Evolutionary conservation across 1,139 yeast genomes (phyloP), one percentile per base, ranked within the genome.

Genomic region (Suhomyces maxii): DNA sequence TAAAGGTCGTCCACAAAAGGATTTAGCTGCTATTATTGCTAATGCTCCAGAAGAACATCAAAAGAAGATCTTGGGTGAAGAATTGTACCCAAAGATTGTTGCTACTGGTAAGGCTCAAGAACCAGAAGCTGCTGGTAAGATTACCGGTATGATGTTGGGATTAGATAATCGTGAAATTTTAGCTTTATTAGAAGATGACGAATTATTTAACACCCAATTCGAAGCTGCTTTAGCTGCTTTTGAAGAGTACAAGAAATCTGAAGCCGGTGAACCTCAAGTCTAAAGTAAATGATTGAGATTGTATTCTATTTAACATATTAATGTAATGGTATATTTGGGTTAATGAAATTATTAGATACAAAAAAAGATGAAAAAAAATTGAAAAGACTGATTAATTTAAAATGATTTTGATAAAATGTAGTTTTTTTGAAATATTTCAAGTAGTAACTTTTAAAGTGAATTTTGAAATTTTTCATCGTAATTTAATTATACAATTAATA

Each of bases 61-160:
- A 80, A 89, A 89, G 85, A 89, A 95, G 80, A 82, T 90, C 68
- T 82, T 95, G 69, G 99, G 99, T 73, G 98, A 93, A 81, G 96
- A 90, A 69, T 82, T 95, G 68, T 95, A 91, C 82, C 95, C 96
- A 68, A 89, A 86, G 83, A 87, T 95, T 65, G 85, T 86, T 58
- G 84, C 91, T 60, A 88, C 93, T 66, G 95, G 95, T 67, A 85
- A 87, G 70, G 84, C 84, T 54, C 80, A 79, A 62, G 96, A 89
- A 67, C 89, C 89, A 53, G 97, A 89, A 73, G 91, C 96, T 67
- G 97, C 98, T 59, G 97, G 97, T 76, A 93, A 91, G 81, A 90
- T 93, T 69, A 93, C 99, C 59, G 99, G 98, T 78, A 93, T 93
- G 99, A 84, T 93, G 80, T 83, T 93, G 68, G 97, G 91, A 69